Evolutionary conservation across 441 rosid genomes (phyloP).

Genomic region (Melastoma candidum): DNA sequence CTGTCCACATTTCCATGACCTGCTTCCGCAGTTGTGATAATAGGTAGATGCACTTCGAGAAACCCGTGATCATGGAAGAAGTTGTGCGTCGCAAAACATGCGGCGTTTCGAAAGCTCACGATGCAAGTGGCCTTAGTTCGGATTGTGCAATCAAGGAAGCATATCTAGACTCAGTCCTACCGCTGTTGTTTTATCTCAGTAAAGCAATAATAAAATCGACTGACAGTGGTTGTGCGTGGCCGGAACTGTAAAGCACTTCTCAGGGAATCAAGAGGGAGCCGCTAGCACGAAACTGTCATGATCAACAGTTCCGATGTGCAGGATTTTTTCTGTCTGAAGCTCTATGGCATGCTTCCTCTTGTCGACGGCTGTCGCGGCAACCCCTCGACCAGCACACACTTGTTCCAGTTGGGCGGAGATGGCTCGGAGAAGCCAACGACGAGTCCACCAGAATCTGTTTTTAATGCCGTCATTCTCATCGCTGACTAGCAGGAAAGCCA

Average conservation of each 20-base stretch:
- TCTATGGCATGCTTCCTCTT: slow-evolving; percentile 32
- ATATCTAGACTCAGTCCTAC: background rate
- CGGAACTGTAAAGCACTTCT: slow-evolving; percentile 72
- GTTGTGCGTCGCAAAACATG: slow-evolving; percentile 53
- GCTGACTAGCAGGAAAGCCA: slow-evolving; percentile 32
- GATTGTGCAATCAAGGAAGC: slow-evolving; percentile 5
- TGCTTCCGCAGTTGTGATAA: slow-evolving; percentile 47
- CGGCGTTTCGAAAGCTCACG: slow-evolving; percentile 52
- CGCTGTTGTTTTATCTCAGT: background rate
- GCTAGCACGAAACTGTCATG: slow-evolving; percentile 46
- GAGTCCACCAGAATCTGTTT: slow-evolving; percentile 66
- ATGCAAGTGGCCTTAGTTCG: slow-evolving; percentile 59
- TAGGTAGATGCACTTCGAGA: slow-evolving; percentile 63
- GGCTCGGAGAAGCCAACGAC: slow-evolving; percentile 27
- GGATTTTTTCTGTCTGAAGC: slow-evolving; percentile 54
- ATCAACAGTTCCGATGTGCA: slow-evolving; percentile 68
- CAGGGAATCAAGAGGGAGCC: slow-evolving; percentile 53
- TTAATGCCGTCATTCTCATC: slow-evolving; percentile 26
- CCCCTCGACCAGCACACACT: slow-evolving; percentile 62
- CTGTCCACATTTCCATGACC: too few relatives aligned
- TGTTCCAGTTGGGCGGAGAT: slow-evolving; percentile 46
- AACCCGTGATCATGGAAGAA: slow-evolving; percentile 68
- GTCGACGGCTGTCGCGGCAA: slow-evolving; percentile 24
- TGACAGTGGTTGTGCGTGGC: slow-evolving; percentile 77
- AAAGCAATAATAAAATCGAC: background rate